Evolutionary conservation across 2,329 filamentous ascomycete genomes (phyloP), one percentile per base, ranked within the genome.

Genomic region (Teratosphaeriaceae sp.): DNA sequence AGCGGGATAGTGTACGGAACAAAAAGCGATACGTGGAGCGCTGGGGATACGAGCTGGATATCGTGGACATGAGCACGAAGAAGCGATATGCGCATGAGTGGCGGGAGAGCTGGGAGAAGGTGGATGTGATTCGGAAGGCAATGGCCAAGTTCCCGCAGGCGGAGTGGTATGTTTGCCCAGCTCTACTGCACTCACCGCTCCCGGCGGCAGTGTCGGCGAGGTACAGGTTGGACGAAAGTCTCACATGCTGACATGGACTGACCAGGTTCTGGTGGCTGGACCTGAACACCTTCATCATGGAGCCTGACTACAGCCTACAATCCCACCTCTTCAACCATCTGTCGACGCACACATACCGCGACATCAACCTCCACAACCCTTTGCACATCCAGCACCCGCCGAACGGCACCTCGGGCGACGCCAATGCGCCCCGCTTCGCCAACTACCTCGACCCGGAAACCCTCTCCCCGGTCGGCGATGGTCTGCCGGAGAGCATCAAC

Each of bases 221-320:
- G 27, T 13, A 2, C 24, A 18, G 27, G 18, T n/a, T n/a, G n/a
- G n/a, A 19, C 8, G 29, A 33, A 8, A 8, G 29, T 8, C 6
- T 8, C 6, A 16, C 29, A 27, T 31, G 29, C 29, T 31, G 16
- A 31, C 29, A 6, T 31, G 29, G 9, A n/a, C 16, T 31, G 15
- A 15, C n/a, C 61, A 95, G 89, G 89, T 92, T 98, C 59, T 98
- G 92, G 92, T 98, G 92, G 90, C 75, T 98, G 45, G 92, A 98
- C 65, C 78, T 97, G 29, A 94, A 95, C 69, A 98, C 92, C 2
- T 94, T 90, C 67, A 83, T 98, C 64, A 98, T 98, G 92, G 92
- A 98, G 62, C 88, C 88, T 3, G 82, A 80, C 16, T 87, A 88
- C 65, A 95, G 90, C 8, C 75, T 98, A 16, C 89, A 97, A 63